These are phyloP conservation scores for Drechslera avenae DNA, from an alignment of 2,329 filamentous ascomycete species.

Conservation along the genomic window DNA sequence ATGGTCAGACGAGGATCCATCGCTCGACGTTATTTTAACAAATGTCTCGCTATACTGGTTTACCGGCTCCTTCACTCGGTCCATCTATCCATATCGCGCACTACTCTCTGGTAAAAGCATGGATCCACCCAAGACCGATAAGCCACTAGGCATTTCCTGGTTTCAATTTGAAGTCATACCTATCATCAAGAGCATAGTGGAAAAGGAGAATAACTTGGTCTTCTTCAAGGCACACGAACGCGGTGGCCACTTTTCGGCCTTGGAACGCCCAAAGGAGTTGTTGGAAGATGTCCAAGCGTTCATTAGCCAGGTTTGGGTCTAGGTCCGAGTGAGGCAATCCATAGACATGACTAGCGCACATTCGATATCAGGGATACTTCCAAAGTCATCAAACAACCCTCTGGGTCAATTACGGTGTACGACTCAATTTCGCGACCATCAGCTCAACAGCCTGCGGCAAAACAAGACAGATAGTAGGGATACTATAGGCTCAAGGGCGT, in stretches of 20 bases:
- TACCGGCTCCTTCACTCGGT: slow-evolving; percentile 53
- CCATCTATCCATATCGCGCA: slow-evolving; percentile 58
- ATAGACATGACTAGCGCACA: no score
- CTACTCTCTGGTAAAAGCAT: slow-evolving; percentile 20
- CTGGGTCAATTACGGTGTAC: no score
- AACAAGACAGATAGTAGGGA: no score
- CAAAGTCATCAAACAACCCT: no score
- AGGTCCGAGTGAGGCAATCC: no score
- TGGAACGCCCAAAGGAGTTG: slow-evolving; percentile 53
- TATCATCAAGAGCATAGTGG: slow-evolving; percentile 46
- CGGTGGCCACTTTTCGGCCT: slow-evolving; percentile 62
- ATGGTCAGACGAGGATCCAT: slow-evolving; percentile 56
- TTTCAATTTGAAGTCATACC: slow-evolving; percentile 53
- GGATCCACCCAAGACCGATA: slow-evolving; percentile 19
- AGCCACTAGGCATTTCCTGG: slow-evolving; percentile 53
- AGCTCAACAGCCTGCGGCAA: no score
- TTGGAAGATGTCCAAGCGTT: slow-evolving; percentile 55
- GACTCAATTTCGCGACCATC: no score
- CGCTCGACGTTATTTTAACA: slow-evolving; percentile 55
- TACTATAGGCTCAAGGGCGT: not conserved
- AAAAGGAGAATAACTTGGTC: slow-evolving; percentile 48
- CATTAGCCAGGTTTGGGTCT: slow-evolving; percentile 37
- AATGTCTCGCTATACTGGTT: slow-evolving; percentile 63
- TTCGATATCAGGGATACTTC: no score
- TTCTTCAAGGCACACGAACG: slow-evolving; percentile 47